Evolutionary conservation across 805 yeast genomes (phyloP), one percentile per base, ranked within the genome.

Genomic region (Ogataea ganodermae): DNA sequence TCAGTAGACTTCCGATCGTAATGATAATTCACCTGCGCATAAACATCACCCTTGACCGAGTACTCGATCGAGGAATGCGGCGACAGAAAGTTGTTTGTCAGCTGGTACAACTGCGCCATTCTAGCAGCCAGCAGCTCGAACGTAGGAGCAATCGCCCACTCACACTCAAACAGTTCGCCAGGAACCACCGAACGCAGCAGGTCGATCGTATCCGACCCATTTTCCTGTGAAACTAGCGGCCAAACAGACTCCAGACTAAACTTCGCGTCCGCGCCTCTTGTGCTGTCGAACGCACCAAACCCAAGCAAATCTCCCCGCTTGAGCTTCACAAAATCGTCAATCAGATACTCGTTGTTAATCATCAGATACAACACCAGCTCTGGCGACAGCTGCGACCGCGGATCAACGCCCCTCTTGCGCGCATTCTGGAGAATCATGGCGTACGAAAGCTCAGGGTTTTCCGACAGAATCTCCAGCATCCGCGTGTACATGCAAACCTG

Each of bases 401-500:
- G 59, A 54, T 79, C 76, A 6, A 79, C 52, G 0, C 70, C 70
- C 51, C 86, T 70, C 31, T 73, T 60, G n/a, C 48, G 47, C 8
- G 80, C 75, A 59, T 81, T 82, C 21, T 70, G 67, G 1, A 75
- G 41, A 23, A 81, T 59, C 53, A 73, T 70, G 1, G 63, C 46
- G 58, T 78, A 80, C 0, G 79, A 68, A 13, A 57, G 50, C 12
- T 56, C 53, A 0, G 57, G 41, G 44, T 58, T 60, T 21, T 50
- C 24, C 7, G 65, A 46, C 27, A 82, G 53, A 2, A 64, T 48
- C 17, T 70, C 75, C 5, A 83, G 53, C 43, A 86, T 72, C 35
- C 70, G 63, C 17, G 79, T 67, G 60, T 86, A 86, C 52, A 81
- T 75, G 65, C 73, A 72, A 3, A 83, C 81, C 66, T 86, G 94